phyloP scores from a whole-genome alignment of 345 rosid genomes.

The Lepidium sativum region DNA sequence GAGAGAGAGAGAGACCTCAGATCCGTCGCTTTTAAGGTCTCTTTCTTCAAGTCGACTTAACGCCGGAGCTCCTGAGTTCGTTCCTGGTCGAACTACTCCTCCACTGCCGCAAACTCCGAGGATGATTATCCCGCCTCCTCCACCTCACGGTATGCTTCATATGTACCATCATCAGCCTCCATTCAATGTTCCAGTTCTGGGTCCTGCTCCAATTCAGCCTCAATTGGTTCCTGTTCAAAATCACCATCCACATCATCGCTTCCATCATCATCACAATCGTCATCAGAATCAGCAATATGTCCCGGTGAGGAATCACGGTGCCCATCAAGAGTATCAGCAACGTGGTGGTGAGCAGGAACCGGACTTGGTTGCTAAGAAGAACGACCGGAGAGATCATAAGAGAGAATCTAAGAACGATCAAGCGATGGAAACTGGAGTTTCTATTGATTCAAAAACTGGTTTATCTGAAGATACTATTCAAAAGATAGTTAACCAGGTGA shows the following conservation, averaged over 20 bases:
- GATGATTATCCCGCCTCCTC: constrained; percentile 36
- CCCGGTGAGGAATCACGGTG: constrained; percentile 43
- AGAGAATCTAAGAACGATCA: constrained; percentile 34
- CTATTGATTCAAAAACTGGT: constrained; percentile 33
- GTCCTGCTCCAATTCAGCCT: constrained; percentile 39
- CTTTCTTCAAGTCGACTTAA: constrained; percentile 48
- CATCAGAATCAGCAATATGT: constrained; percentile 47
- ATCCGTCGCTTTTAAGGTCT: constrained; percentile 30
- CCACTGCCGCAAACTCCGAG: constrained; percentile 22
- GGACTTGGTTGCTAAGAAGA: constrained; percentile 29
- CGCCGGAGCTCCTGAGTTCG: constrained; percentile 93
- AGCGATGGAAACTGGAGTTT: constrained; percentile 23
- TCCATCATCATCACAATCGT: constrained; percentile 31
- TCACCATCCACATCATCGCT: constrained; percentile 29
- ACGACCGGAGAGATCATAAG: constrained; percentile 24
- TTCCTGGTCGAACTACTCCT: constrained; percentile 48
- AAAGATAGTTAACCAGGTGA: constrained; percentile 82
- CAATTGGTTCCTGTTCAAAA: constrained; percentile 46
- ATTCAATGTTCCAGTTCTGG: constrained; percentile 45
- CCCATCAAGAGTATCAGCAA: constrained; percentile 34
- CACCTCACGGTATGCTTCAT: constrained; percentile 38
- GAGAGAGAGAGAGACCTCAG: too few species aligned
- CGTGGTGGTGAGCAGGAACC: constrained; percentile 36
- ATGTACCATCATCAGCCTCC: constrained; percentile 35
- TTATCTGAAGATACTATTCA: constrained; percentile 56